Conservation (phyloP, 208 protist genomes). For the Endotrypanum monterogeii region DNA sequence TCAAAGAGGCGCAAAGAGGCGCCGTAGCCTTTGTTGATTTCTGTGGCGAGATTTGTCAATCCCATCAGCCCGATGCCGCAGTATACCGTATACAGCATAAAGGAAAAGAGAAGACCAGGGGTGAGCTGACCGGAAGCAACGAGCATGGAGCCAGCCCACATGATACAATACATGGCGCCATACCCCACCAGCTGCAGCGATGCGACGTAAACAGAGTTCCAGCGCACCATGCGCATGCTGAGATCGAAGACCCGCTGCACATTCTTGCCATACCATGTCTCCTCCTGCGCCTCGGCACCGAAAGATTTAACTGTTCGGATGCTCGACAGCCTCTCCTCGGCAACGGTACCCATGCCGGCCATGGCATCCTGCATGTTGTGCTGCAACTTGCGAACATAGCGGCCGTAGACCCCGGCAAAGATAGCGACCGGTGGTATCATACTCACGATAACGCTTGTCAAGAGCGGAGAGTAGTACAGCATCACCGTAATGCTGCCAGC, state of each 20-base stretch:
- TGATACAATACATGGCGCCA: slow-evolving; percentile 81
- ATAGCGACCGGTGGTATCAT: slow-evolving; percentile 85
- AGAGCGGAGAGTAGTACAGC: slow-evolving; percentile 86
- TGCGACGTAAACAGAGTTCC: slow-evolving; percentile 75
- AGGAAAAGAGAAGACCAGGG: slow-evolving; percentile 86
- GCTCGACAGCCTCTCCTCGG: slow-evolving; percentile 80
- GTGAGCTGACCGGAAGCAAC: slow-evolving; percentile 74
- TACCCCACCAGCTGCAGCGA: slow-evolving; percentile 86
- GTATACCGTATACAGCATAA: slow-evolving; percentile 91
- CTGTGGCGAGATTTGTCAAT: slow-evolving; percentile 78
- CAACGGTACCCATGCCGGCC: slow-evolving; percentile 75
- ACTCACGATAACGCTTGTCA: slow-evolving; percentile 79
- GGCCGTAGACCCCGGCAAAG: slow-evolving; percentile 84
- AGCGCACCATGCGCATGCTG: slow-evolving; percentile 71
- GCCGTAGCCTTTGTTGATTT: slow-evolving; percentile 89
- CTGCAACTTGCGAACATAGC: slow-evolving; percentile 78
- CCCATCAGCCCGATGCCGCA: slow-evolving; percentile 87
- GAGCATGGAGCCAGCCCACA: slow-evolving; percentile 89
- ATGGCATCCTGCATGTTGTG: slow-evolving; percentile 81
- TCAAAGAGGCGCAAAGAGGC: slow-evolving; percentile 83
- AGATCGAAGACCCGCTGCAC: slow-evolving; percentile 69
- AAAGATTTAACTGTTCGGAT: slow-evolving; percentile 89
- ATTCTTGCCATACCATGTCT: slow-evolving; percentile 74
- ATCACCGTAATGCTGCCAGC: slow-evolving; percentile 81
- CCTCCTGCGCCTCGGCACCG: slow-evolving; percentile 61